Evolutionary conservation across 1,284 basidiomycete species (phyloP), one percentile per base, ranked within the genome.

Genomic region (Ganoderma sinense): DNA sequence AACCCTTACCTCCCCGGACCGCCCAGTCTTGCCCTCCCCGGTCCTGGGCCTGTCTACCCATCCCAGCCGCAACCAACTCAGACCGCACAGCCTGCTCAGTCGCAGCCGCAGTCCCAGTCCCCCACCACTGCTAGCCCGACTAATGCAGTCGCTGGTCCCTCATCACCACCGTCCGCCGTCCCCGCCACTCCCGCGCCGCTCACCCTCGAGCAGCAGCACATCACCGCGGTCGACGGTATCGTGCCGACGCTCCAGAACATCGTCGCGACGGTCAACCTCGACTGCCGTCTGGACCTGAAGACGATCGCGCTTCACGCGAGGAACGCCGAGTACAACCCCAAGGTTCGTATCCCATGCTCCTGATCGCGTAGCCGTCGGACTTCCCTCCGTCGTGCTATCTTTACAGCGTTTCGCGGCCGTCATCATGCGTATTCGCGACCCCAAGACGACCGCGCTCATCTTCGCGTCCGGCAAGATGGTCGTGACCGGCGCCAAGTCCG

Each of bases 391-490:
- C 77, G 81, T 68, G 72, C 70, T 74, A 61, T 76, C 72, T 73
- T 75, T 79, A 68, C 88, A 99, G 97, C 97, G 98, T 93, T 99
- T 99, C 85, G 98, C 98, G 75, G 98, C 98, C 71, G 98, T 99
- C 74, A 99, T 99, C 84, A 99, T 99, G 98, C 96, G 98, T 84
- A 99, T 99, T 80, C 96, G 98, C 77, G 97, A 99, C 78, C 98
- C 98, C 69, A 99, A 99, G 88, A 99, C 98, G 69, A 99, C 98
- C 53, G 98, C 98, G 14, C 91, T 99, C 74, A 99, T 99, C 82
- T 99, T 99, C 82, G 98, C 98, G 39, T 98, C 97, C 66, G 98
- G 98, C 81, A 99, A 99, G 89, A 99, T 99, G 96, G 98, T 99
- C 80, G 97, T 99, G 70, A 99, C 98, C 31, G 98, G 98, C 81